Conservation (phyloP, 164 flowering plant species). For the Pachysandra terminalis region DNA sequence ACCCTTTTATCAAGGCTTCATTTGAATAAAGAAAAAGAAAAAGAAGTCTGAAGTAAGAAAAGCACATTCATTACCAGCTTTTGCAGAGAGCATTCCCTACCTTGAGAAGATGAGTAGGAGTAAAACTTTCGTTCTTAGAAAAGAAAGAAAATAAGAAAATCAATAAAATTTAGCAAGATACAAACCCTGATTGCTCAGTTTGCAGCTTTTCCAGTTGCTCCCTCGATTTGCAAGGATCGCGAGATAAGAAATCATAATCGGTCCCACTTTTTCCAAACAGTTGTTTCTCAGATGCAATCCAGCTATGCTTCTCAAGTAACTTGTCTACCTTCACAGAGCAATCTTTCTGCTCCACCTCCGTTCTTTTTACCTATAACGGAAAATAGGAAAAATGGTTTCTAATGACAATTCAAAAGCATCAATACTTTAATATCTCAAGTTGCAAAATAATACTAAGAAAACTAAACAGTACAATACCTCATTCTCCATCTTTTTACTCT, state of each 20-base stretch:
- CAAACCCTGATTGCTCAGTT: constrained; percentile 79
- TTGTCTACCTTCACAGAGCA: constrained; percentile 84
- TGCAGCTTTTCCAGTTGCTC: constrained; percentile 76
- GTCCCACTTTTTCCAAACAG: constrained; percentile 87
- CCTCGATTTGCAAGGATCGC: constrained; percentile 74
- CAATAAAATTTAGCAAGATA: background rate
- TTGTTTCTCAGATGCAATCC: constrained; percentile 91
- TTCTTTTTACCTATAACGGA: constrained; percentile 61
- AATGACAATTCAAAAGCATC: background rate
- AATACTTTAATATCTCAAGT: background rate
- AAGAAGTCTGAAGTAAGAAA: background rate
- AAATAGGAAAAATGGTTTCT: background rate
- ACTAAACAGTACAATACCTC: constrained; percentile 66
- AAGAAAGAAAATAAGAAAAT: background rate
- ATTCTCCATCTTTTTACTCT: constrained; percentile 89
- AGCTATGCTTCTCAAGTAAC: constrained; percentile 82
- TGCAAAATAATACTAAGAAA: background rate
- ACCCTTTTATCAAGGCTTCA: constrained; percentile 95
- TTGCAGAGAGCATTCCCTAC: background rate
- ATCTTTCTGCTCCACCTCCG: constrained; percentile 92
- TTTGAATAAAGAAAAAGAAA: constrained; percentile 4
- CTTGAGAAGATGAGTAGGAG: background rate
- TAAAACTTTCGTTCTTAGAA: background rate
- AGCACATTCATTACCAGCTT: background rate
- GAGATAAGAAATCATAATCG: constrained; percentile 86